These are phyloP conservation scores for Bertia moriformis DNA, from an alignment of 2,329 filamentous ascomycete genomes.

Conservation along the genomic window DNA sequence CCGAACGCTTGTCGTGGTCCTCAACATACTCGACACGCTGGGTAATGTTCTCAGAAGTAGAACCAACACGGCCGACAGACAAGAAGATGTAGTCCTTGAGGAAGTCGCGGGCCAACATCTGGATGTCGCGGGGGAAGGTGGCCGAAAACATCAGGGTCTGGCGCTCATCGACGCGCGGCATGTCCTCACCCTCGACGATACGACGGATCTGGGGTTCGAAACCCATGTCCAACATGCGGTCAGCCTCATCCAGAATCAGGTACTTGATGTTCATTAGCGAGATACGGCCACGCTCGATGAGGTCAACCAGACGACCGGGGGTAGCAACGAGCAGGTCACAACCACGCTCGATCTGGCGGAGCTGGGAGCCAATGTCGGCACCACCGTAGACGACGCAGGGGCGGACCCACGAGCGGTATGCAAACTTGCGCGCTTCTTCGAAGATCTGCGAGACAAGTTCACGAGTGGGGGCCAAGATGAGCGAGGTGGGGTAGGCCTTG, in stretches of 20 bases:
- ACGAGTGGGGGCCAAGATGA: constrained; percentile 92
- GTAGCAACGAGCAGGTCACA: constrained; percentile 96
- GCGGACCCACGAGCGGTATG: constrained; percentile 96
- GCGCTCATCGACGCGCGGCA: constrained; percentile 69
- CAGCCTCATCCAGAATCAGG: constrained; percentile 93
- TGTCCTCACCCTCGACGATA: constrained; percentile 96
- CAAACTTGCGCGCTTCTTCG: constrained; percentile 93
- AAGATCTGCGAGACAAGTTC: constrained; percentile 98
- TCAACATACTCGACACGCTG: constrained; percentile 98
- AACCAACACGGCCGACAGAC: constrained; percentile 94
- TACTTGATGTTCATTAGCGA: constrained; percentile 99
- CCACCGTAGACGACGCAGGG: constrained; percentile 98
- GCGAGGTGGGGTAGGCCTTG: constrained; percentile 91
- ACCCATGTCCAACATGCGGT: constrained; percentile 99
- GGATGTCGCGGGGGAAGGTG: constrained; percentile 96
- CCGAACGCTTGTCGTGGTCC: constrained; percentile 92
- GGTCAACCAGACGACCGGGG: constrained; percentile 88
- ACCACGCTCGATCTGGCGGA: constrained; percentile 92
- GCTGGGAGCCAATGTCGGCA: constrained; percentile 95
- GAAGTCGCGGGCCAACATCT: constrained; percentile 98
- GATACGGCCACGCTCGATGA: constrained; percentile 96
- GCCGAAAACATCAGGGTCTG: constrained; percentile 99
- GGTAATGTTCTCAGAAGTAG: constrained; percentile 99
- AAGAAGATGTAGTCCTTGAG: constrained; percentile 98
- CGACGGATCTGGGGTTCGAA: constrained; percentile 99